These are phyloP conservation scores for Tubosaeta sp. DNA, from an alignment of 768 basidiomycete genomes.

Conservation along the genomic window DNA sequence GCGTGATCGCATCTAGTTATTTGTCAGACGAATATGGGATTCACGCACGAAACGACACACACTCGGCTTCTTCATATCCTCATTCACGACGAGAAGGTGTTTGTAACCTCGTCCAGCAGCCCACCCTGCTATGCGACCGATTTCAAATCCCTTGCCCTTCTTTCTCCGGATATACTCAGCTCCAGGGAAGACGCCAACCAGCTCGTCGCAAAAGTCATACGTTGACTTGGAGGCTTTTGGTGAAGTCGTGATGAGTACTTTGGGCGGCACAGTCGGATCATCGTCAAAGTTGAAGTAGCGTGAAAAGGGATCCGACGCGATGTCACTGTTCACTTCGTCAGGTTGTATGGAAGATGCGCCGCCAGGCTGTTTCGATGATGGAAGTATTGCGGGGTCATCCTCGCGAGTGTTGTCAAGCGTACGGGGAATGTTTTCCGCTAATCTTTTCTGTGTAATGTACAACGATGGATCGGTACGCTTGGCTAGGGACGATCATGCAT, in stretches of 20 bases:
- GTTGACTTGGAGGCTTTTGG: constrained; percentile 84
- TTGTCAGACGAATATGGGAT: constrained; percentile 6
- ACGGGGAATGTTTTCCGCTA: constrained; percentile 79
- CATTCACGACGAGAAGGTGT: constrained; percentile 89
- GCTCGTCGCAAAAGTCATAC: constrained; percentile 90
- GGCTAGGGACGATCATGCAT: constrained; percentile 15
- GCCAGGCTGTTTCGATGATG: constrained; percentile 29
- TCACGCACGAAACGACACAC: constrained; percentile 32
- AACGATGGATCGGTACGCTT: not conserved
- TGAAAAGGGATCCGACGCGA: constrained; percentile 73
- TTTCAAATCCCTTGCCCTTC: constrained; percentile 86
- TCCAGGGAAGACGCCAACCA: constrained; percentile 86
- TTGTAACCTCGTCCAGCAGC: constrained; percentile 85
- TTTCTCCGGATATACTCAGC: constrained; percentile 84
- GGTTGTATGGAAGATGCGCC: constrained; percentile 36
- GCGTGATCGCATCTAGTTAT: constrained; percentile 79
- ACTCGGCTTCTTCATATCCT: constrained; percentile 94
- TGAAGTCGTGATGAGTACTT: constrained; percentile 88
- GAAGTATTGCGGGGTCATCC: constrained; percentile 52
- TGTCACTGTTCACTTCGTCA: constrained; percentile 62
- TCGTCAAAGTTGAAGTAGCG: constrained; percentile 67
- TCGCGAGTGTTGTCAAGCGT: constrained; percentile 94
- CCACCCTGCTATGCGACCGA: constrained; percentile 91
- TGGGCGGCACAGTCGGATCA: constrained; percentile 73
- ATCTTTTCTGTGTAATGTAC: constrained; percentile 58